Base-by-base conservation (phyloP, 2,329 filamentous ascomycete genomes). In the Colletotrichum spinosum region DNA sequence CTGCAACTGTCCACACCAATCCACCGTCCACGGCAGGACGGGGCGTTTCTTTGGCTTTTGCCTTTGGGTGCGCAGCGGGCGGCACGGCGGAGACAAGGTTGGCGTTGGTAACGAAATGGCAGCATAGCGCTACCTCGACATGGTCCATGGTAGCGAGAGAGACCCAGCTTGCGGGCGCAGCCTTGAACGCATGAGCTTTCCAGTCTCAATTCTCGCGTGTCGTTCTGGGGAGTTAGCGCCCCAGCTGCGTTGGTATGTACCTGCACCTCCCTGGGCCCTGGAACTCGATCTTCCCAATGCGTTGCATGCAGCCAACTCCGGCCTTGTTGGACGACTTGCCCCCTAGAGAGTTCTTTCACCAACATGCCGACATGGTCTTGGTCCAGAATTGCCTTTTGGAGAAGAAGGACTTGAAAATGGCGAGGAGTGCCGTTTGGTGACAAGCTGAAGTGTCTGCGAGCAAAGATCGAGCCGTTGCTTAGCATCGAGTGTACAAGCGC, bases 31-130 rank as follows among this genome's bases (percentile, higher is more conserved):
- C 52, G 35, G 37, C 44, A 56, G 35, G 17, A 66, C 53, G 63
- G 58, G 48, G 58, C 59, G 63, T 52, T 57, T 53, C 44, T 62
- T 62, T 62, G 57, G 62, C 62, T 65, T 65, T 65, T 61, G 15
- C 35, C 35, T 44, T 65, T 63, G 58, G 58, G 58, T 38, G 63
- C 42, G 52, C 52, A 62, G 62, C 62, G 58, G 63, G 63, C 63
- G 58, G 63, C 59, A 62, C 48, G 53, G 58, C 52, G 52, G 38
- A 48, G 63, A 46, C 58, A 66, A 62, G 63, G 58, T 62, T 63
- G 52, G 63, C 33, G 56, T 33, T 45, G 39, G 56, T 53, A 59
- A 41, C 48, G 53, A 45, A 59, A 51, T 5, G 46, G 46, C 8
- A 59, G 39, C 25, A 11, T 25, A 38, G 56, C 46, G 42, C 58